Percentiles rank a stretch among this genome's conserved stretches.
Conservation (phyloP, 371 early-diverging fungal genomes). For the Syncephalastrum racemosum region DNA sequence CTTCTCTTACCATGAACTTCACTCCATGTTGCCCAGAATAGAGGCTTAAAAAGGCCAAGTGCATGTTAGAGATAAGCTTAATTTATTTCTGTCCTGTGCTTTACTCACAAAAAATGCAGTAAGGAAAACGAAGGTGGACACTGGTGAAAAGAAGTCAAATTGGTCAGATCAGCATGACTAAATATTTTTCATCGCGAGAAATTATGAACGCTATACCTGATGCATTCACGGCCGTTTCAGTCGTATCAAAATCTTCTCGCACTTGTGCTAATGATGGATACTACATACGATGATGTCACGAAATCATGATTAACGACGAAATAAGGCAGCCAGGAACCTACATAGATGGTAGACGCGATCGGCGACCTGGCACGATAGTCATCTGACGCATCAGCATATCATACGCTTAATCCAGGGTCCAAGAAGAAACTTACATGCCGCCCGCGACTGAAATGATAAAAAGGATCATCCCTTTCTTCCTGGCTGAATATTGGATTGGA, state of each 20-base stretch:
- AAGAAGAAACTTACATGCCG: constrained; percentile 16
- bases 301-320: neutral
- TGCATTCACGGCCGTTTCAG: constrained; percentile 28
- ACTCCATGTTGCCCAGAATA: constrained; percentile 30
- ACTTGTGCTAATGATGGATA: constrained; percentile 24
- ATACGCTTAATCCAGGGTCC: neutral
- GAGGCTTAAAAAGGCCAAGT: constrained; percentile 15
- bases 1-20: constrained; percentile 18
- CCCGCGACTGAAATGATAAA: constrained; percentile 23
- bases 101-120: constrained; percentile 23
- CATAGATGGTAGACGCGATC: constrained; percentile 30
- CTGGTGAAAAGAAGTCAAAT: constrained; percentile 12
- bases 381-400: neutral
- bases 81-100: neutral
- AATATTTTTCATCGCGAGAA: neutral
- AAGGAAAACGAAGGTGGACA: constrained; percentile 24
- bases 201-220: constrained; percentile 16
- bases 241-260: constrained; percentile 21
- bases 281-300: constrained; percentile 8
- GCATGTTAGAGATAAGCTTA: constrained; percentile 2
- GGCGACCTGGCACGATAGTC: constrained; percentile 13
- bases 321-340: constrained; percentile 7
- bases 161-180: constrained; percentile 2
- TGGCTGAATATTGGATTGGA: constrained; percentile 14
- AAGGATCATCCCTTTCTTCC: constrained; percentile 18